A percentile compares a stretch with the other conserved stretches of the same genome.
Conservation (phyloP, 331 rosid species). For the Telfairia occidentalis region DNA sequence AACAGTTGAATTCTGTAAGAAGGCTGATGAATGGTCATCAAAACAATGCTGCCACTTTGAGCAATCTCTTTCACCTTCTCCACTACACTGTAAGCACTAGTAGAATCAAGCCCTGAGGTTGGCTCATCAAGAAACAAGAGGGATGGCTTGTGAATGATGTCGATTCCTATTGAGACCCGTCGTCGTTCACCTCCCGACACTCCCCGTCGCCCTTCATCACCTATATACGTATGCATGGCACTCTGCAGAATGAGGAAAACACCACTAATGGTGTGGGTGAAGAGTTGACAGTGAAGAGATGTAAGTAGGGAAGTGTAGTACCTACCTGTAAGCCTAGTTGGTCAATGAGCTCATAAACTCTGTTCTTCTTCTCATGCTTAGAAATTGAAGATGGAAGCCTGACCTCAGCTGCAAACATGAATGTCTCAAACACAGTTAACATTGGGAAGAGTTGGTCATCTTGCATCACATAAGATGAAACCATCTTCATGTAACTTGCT, state of each 20-base stretch:
- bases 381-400: slow-evolving; percentile 80
- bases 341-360: slow-evolving; percentile 62
- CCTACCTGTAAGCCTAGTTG: slow-evolving; percentile 77
- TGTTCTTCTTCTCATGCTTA: slow-evolving; percentile 43
- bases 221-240: slow-evolving; percentile 67
- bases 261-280: not conserved
- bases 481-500: slow-evolving; percentile 80
- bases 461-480: slow-evolving; percentile 93
- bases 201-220: slow-evolving; percentile 76
- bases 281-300: not conserved
- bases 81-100: slow-evolving; percentile 75
- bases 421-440: slow-evolving; percentile 78
- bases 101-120: slow-evolving; percentile 89
- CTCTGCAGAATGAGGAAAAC: slow-evolving; percentile 26
- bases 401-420: slow-evolving; percentile 86
- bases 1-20: slow-evolving; percentile 76
- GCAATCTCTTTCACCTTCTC: slow-evolving; percentile 89
- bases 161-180: slow-evolving; percentile 74
- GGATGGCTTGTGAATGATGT: slow-evolving; percentile 76
- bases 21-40: slow-evolving; percentile 93
- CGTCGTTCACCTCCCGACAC: slow-evolving; percentile 83
- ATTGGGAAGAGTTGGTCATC: slow-evolving; percentile 80
- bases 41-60: slow-evolving; percentile 64
- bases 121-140: slow-evolving; percentile 83
- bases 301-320: not conserved